Percentiles rank a stretch among this genome's conserved stretches.
phyloP scores from a whole-genome alignment of 1,284 basidiomycete species.

The Sutorius eximius region DNA sequence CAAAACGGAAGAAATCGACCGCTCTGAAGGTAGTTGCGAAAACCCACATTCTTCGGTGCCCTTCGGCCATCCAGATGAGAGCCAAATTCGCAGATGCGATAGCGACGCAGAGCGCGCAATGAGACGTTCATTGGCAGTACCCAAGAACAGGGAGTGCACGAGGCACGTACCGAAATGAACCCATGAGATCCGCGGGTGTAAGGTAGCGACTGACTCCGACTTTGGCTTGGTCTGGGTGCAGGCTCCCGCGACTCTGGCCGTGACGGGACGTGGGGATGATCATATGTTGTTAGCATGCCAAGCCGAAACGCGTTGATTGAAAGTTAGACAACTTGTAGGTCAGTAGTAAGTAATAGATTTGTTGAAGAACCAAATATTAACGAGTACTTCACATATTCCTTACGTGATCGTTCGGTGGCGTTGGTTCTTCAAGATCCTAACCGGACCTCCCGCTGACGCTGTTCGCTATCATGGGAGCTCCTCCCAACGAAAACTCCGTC shows the following conservation, averaged over 20 bases:
- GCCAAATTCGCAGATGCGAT: constrained; percentile 2
- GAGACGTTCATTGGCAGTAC: constrained; percentile 10
- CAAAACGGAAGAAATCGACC: not conserved
- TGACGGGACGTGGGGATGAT: constrained; percentile 6
- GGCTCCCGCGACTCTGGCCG: constrained; percentile 4
- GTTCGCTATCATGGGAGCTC: constrained; percentile 22
- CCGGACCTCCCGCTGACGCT: not conserved
- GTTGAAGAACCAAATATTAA: not conserved
- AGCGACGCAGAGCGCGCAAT: not conserved
- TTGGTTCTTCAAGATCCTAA: constrained; percentile 8
- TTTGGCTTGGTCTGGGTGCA: constrained; percentile 18
- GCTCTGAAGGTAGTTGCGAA: not conserved
- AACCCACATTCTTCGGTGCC: not conserved
- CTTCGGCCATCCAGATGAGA: not conserved
- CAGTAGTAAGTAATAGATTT: constrained; percentile 17
- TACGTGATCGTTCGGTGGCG: constrained; percentile 35
- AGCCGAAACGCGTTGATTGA: not conserved
- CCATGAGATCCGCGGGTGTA: constrained; percentile 36
- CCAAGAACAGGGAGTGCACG: constrained; percentile 16
- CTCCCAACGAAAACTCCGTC: constrained; percentile 27
- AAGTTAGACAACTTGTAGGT: constrained; percentile 11
- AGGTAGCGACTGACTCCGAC: constrained; percentile 17
- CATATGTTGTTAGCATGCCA: not conserved
- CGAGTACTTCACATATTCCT: constrained; percentile 12
- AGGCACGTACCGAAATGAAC: constrained; percentile 27